A percentile compares a stretch with the other conserved stretches of the same genome.
Evolutionary conservation across 2,329 filamentous ascomycete species (phyloP).

Genomic region (Amylocarpus encephaloides): DNA sequence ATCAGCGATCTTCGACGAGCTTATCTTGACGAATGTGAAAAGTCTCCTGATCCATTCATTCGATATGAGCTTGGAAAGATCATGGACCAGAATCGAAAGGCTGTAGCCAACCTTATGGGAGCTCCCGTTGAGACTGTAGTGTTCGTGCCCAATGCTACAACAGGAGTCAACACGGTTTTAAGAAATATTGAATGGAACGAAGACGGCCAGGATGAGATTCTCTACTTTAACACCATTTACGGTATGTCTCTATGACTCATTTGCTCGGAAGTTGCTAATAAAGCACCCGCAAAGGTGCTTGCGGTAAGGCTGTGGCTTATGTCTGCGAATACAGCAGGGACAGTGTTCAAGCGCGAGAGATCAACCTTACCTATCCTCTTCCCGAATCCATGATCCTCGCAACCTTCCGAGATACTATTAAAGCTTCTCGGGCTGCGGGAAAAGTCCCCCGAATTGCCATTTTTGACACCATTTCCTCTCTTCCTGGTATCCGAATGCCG

Average conservation of each 20-base stretch:
- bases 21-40: constrained; percentile 64
- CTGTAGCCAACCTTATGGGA: constrained; percentile 60
- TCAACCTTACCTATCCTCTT: constrained; percentile 62
- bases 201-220: constrained; percentile 60
- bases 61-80: constrained; percentile 57
- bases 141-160: constrained; percentile 76
- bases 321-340: constrained; percentile 57
- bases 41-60: constrained; percentile 68
- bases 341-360: constrained; percentile 41
- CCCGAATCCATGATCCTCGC: constrained; percentile 60
- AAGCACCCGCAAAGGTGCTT: constrained; percentile 38
- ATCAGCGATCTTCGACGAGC: constrained; percentile 53
- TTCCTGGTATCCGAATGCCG: constrained; percentile 74
- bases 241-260: constrained; percentile 33
- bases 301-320: constrained; percentile 67
- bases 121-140: constrained; percentile 62
- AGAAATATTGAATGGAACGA: constrained; percentile 62
- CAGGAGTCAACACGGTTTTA: constrained; percentile 71
- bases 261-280: neutral
- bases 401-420: constrained; percentile 54
- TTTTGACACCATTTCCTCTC: constrained; percentile 74
- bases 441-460: constrained; percentile 61
- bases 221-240: constrained; percentile 76
- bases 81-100: constrained; percentile 58
- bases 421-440: constrained; percentile 45